These are phyloP conservation scores for Bombardia bombarda DNA, from an alignment of 495 filamentous ascomycete genomes.

Conservation along the genomic window DNA sequence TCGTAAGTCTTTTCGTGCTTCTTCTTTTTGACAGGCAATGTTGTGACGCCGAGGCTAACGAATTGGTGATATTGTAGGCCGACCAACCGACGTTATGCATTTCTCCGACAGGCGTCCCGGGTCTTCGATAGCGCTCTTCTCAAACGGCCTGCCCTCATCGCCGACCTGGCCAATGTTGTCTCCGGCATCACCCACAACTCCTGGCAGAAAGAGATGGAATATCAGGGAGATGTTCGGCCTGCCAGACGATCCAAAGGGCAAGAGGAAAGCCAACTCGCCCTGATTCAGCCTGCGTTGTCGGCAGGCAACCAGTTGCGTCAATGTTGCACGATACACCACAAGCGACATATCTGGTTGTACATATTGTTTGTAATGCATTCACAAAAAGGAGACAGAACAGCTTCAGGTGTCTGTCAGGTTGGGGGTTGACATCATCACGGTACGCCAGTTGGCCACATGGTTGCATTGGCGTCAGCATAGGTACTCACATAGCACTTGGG, in stretches of 20 bases:
- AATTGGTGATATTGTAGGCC: conserved; percentile 3
- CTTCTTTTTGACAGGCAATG: background rate
- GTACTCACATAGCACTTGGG: too few relatives aligned
- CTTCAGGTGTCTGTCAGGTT: too few relatives aligned
- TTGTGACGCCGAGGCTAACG: background rate
- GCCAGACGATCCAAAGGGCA: conserved; percentile 9
- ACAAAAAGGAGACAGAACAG: too few relatives aligned
- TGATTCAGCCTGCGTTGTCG: too few relatives aligned
- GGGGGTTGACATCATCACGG: too few relatives aligned
- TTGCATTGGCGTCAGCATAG: too few relatives aligned
- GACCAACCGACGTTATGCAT: conserved; percentile 15
- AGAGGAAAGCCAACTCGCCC: background rate
- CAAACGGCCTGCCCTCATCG: conserved; percentile 1
- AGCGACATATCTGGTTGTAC: too few relatives aligned
- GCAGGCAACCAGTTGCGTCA: too few relatives aligned
- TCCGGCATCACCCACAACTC: background rate
- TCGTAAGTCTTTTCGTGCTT: conserved; percentile 15
- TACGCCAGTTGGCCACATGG: too few relatives aligned
- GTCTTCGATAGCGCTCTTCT: conserved; percentile 3
- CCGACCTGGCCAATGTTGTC: background rate
- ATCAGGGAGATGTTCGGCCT: conserved; percentile 12
- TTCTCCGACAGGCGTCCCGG: conserved; percentile 2
- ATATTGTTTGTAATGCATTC: too few relatives aligned
- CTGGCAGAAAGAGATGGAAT: conserved; percentile 12
- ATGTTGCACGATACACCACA: too few relatives aligned